These are phyloP conservation scores for Diatrype stigma DNA, from an alignment of 2,329 filamentous ascomycete species.

Conservation along the genomic window DNA sequence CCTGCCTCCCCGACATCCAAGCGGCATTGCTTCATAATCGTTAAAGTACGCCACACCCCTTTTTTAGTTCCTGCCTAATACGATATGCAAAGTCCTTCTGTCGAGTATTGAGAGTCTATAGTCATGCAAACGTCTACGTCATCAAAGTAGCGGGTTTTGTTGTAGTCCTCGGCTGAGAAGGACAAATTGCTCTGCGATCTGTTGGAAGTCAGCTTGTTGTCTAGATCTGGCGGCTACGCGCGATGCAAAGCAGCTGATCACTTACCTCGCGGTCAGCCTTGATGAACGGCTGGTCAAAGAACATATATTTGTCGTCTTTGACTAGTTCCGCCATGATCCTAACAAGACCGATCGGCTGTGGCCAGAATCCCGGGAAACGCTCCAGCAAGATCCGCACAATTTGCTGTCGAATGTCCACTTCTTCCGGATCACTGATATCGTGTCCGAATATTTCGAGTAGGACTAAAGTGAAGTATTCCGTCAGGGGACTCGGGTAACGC, in stretches of 20 bases:
- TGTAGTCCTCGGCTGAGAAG: background rate
- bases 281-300: slow-evolving; percentile 91
- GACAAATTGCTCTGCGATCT: slow-evolving; percentile 25
- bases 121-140: background rate
- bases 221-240: background rate
- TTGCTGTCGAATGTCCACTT: slow-evolving; percentile 80
- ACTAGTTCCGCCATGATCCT: slow-evolving; percentile 83
- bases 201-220: slow-evolving; percentile 8
- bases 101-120: background rate
- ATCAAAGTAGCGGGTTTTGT: background rate
- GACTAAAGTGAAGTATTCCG: slow-evolving; percentile 86
- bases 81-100: background rate
- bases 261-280: slow-evolving; percentile 81
- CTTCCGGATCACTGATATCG: slow-evolving; percentile 69
- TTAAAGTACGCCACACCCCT: background rate
- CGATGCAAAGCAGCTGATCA: background rate
- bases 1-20: background rate
- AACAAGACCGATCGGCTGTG: slow-evolving; percentile 93
- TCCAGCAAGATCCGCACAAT: slow-evolving; percentile 87
- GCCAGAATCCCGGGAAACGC: slow-evolving; percentile 80
- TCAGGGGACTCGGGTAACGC: slow-evolving; percentile 83
- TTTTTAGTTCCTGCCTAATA: background rate
- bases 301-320: slow-evolving; percentile 85
- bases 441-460: slow-evolving; percentile 81
- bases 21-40: background rate